These are phyloP conservation scores for Podospora didyma DNA, from an alignment of 495 filamentous ascomycete genomes.

Conservation along the genomic window DNA sequence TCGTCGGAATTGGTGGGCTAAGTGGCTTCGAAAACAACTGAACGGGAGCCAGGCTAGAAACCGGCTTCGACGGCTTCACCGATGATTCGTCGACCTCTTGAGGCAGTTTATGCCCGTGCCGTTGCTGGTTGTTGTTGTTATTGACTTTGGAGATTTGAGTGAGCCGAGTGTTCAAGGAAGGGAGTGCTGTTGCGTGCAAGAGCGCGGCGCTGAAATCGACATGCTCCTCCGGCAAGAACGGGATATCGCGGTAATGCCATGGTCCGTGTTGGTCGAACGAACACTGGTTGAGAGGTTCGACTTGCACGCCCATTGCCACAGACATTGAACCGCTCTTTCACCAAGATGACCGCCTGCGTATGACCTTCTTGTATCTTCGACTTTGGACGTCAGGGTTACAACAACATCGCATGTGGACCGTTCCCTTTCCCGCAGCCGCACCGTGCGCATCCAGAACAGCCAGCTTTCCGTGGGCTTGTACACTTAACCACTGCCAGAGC, in stretches of 20 bases:
- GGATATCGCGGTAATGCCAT: conserved; percentile 23
- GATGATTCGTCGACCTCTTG: conserved; percentile 1
- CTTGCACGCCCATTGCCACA: conserved; percentile 23
- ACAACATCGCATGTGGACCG: not conserved
- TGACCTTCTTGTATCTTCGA: not conserved
- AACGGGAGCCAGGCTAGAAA: not conserved
- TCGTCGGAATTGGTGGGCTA: not conserved
- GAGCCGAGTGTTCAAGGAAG: conserved; percentile 13
- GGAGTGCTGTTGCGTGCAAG: conserved; percentile 14
- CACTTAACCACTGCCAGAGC: no score
- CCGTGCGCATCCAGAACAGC: not conserved
- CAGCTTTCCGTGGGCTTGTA: no score
- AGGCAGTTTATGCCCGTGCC: not conserved
- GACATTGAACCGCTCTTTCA: conserved; percentile 2
- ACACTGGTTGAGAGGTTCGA: conserved; percentile 22
- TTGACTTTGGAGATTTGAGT: conserved; percentile 14
- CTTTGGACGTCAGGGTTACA: not conserved
- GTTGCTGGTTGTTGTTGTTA: conserved; percentile 3
- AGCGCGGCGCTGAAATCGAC: conserved; percentile 20
- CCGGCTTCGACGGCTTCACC: conserved; percentile 1
- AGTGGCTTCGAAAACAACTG: not conserved
- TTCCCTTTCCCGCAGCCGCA: not conserved
- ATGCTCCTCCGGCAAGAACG: conserved; percentile 7
- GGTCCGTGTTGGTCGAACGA: conserved; percentile 28
- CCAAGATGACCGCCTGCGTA: not conserved